Percentiles rank a stretch among this genome's conserved stretches.
Conservation (phyloP, 148 eudicot genomes). For the Spergularia marina region DNA sequence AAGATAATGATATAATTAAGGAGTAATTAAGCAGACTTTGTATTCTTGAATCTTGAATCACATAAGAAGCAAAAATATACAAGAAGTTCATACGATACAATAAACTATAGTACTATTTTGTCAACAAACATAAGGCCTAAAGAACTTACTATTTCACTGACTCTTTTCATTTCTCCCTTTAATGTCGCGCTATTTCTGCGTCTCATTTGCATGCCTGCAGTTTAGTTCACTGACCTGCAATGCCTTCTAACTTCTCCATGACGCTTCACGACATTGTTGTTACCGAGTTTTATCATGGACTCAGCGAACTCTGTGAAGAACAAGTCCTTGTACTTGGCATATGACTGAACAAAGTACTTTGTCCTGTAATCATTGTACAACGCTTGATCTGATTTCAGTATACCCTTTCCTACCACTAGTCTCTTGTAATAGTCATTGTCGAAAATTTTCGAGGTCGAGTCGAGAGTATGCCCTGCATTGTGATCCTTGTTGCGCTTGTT, state of each 20-base stretch:
- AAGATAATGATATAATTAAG: conserved; percentile 22
- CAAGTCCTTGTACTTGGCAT: conserved; percentile 40
- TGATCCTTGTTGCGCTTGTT: conserved; percentile 39
- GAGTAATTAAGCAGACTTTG: conserved; percentile 14
- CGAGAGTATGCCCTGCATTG: conserved; percentile 49
- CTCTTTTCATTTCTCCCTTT: background rate
- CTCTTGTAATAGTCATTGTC: conserved; percentile 61
- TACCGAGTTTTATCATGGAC: conserved; percentile 59
- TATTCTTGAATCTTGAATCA: background rate
- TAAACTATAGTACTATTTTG: conserved; percentile 13
- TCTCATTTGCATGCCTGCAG: too few relatives aligned
- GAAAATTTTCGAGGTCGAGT: conserved; percentile 43
- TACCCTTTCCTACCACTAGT: conserved; percentile 45
- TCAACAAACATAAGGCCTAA: conserved; percentile 3
- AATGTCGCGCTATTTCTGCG: background rate
- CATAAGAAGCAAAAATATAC: conserved; percentile 8
- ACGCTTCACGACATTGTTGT: conserved; percentile 29
- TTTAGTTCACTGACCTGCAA: conserved; percentile 49
- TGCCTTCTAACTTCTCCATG: conserved; percentile 47
- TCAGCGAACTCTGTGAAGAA: conserved; percentile 53
- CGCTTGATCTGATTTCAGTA: conserved; percentile 51
- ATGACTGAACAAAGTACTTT: conserved; percentile 44
- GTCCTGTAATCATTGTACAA: conserved; percentile 48
- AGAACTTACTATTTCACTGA: background rate
- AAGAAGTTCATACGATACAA: background rate